These are phyloP conservation scores for Candida maris DNA, from an alignment of 805 yeast species.

Conservation along the genomic window DNA sequence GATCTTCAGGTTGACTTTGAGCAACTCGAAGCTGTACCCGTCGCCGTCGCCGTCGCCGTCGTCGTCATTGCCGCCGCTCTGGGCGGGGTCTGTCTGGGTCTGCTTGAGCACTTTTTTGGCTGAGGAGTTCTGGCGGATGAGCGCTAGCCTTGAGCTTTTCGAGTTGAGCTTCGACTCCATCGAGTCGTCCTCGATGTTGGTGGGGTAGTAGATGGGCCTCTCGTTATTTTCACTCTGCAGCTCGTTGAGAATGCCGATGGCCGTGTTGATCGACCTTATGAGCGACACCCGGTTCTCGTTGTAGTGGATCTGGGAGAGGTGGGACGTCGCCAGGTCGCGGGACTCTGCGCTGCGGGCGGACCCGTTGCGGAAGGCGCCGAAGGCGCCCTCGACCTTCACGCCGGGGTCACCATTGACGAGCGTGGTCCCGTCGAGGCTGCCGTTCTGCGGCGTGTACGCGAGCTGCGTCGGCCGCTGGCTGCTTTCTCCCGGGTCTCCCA, in stretches of 20 bases:
- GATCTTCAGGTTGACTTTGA: conserved; percentile 61
- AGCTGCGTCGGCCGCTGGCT: conserved; percentile 17
- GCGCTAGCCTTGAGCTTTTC: conserved; percentile 49
- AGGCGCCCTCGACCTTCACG: conserved; percentile 4
- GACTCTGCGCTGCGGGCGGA: conserved; percentile 14
- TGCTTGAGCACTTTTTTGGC: conserved; percentile 13
- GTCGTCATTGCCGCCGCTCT: conserved; percentile 14
- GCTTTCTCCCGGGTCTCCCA: conserved; percentile 8
- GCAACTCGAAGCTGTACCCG: conserved; percentile 49
- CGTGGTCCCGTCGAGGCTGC: conserved; percentile 29
- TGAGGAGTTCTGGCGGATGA: conserved; percentile 42
- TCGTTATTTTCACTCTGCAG: conserved; percentile 52
- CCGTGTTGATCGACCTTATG: conserved; percentile 55
- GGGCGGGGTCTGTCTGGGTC: conserved; percentile 9
- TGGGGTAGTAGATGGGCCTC: conserved; percentile 63
- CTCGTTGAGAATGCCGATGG: conserved; percentile 48
- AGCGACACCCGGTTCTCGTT: conserved; percentile 67
- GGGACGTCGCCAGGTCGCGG: conserved; percentile 36
- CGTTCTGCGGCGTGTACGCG: conserved; percentile 17
- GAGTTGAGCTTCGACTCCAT: conserved; percentile 41
- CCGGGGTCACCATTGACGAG: conserved; percentile 22
- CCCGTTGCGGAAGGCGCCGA: conserved; percentile 12
- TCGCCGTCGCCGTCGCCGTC: conserved; percentile 11
- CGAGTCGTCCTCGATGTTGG: conserved; percentile 34
- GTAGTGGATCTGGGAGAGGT: conserved; percentile 70